A percentile compares a stretch with the other conserved stretches of the same genome.
Evolutionary conservation across 805 yeast genomes (phyloP).

Genomic region (Zygosaccharomyces siamensis): DNA sequence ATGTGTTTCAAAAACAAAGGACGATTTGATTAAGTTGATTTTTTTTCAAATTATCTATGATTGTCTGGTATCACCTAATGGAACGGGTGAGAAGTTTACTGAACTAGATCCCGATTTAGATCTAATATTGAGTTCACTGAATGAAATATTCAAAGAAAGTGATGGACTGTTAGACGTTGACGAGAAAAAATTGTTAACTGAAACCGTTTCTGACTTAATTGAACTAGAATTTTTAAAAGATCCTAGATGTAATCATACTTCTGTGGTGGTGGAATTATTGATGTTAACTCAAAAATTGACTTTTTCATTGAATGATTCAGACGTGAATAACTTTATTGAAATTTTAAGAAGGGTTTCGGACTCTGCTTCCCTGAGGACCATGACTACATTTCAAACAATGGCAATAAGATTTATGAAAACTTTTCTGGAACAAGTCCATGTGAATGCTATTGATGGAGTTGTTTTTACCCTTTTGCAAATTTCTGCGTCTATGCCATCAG

Average conservation of each 20-base stretch:
- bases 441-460: not conserved
- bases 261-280: constrained; percentile 2
- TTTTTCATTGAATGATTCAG: not conserved
- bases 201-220: not conserved
- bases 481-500: constrained; percentile 1
- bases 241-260: not conserved
- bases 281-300: constrained; percentile 2
- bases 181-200: constrained; percentile 2
- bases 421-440: not conserved
- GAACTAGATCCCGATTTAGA: constrained; percentile 48
- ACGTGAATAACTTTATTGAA: not conserved
- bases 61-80: constrained; percentile 34
- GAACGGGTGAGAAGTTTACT: constrained; percentile 13
- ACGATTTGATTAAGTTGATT: constrained; percentile 45
- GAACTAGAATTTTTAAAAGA: not conserved
- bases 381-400: not conserved
- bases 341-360: constrained; percentile 1
- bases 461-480: not conserved
- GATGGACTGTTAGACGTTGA: constrained; percentile 3
- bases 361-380: not conserved
- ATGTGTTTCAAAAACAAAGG: constrained; percentile 50
- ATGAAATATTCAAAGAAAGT: constrained; percentile 13
- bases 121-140: constrained; percentile 45
- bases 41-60: constrained; percentile 57
- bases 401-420: not conserved